Percentiles rank a stretch among this genome's conserved stretches.
phyloP scores from a whole-genome alignment of 2,329 filamentous ascomycete genomes.

The Tolypocladium nubicola region DNA sequence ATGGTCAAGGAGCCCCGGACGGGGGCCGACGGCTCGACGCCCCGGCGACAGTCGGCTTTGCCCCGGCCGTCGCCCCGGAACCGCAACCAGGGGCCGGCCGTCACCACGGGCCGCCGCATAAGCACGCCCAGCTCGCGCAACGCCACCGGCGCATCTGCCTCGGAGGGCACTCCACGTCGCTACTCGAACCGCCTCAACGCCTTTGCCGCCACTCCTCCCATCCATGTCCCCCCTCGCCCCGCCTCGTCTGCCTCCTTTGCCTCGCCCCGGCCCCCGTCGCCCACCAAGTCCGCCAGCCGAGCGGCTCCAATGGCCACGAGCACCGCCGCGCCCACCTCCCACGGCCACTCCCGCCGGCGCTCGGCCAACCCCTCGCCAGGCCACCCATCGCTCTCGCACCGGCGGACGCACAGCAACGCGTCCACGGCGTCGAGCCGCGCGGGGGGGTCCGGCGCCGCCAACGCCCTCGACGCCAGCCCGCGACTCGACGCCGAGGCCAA shows the following conservation, averaged over 20 bases:
- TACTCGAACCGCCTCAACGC: constrained; percentile 30
- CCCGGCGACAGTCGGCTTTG: constrained; percentile 12
- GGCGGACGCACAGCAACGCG: constrained; percentile 33
- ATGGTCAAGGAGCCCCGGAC: constrained; percentile 41
- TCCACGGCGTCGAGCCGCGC: constrained; percentile 28
- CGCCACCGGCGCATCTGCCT: constrained; percentile 8
- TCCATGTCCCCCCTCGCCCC: constrained; percentile 8
- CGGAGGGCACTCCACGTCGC: constrained; percentile 11
- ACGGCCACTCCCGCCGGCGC: constrained; percentile 8
- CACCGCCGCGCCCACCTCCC: constrained; percentile 13
- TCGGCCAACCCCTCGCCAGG: constrained; percentile 3
- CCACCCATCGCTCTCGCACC: constrained; percentile 18
- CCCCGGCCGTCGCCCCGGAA: constrained; percentile 15
- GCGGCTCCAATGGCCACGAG: constrained; percentile 4
- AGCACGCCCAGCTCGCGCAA: constrained; percentile 22
- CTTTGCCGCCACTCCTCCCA: constrained; percentile 4
- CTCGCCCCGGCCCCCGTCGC: constrained; percentile 21
- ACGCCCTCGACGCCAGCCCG: constrained; percentile 27
- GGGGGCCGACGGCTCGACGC: constrained; percentile 10
- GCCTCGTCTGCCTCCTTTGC: constrained; percentile 21
- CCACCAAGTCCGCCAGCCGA: constrained; percentile 32
- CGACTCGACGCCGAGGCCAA: constrained; percentile 57
- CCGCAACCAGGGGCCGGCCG: constrained; percentile 20
- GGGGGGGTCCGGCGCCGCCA: constrained; percentile 2
- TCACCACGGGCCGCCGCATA: constrained; percentile 31